These are phyloP conservation scores for Evansstolkia leycettana DNA, from an alignment of 495 filamentous ascomycete genomes.

Conservation along the genomic window DNA sequence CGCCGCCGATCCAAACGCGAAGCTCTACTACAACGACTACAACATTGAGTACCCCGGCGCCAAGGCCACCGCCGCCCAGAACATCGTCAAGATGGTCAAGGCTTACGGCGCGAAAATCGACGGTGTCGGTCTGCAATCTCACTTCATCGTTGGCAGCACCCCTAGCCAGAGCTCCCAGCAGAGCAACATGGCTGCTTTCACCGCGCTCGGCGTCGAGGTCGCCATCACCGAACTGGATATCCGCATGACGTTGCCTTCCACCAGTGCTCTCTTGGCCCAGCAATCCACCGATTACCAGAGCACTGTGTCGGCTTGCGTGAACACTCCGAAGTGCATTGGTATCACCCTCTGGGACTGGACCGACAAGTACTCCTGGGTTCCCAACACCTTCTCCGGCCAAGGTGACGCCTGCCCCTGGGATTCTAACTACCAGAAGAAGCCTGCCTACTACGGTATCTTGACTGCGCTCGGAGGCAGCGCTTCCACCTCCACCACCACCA, in stretches of 20 bases:
- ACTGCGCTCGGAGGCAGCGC: background rate
- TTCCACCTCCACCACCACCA: no score
- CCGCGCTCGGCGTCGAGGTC: conserved; percentile 38
- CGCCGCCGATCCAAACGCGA: no score
- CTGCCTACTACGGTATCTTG: background rate
- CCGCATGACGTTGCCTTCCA: conserved; percentile 22
- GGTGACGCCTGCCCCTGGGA: background rate
- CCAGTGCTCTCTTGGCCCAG: conserved; percentile 24
- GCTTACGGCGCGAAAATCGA: conserved; percentile 39
- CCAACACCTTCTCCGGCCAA: background rate
- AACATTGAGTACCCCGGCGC: conserved; percentile 42
- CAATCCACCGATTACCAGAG: conserved; percentile 43
- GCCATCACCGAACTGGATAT: conserved; percentile 56
- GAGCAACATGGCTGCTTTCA: conserved; percentile 29
- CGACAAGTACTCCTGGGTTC: conserved; percentile 43
- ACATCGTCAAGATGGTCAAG: conserved; percentile 35
- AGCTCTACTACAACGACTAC: conserved; percentile 59
- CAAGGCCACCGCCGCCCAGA: conserved; percentile 34
- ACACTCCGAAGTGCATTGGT: conserved; percentile 42
- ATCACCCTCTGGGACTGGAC: conserved; percentile 47
- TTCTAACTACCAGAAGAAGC: background rate
- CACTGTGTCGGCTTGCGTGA: conserved; percentile 39
- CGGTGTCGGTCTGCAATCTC: conserved; percentile 46
- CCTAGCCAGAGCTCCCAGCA: conserved; percentile 24
- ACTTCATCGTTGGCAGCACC: conserved; percentile 42